Evolutionary conservation across 345 rosid species (phyloP), one percentile per base, ranked within the genome.

Genomic region (Brassica incana): DNA sequence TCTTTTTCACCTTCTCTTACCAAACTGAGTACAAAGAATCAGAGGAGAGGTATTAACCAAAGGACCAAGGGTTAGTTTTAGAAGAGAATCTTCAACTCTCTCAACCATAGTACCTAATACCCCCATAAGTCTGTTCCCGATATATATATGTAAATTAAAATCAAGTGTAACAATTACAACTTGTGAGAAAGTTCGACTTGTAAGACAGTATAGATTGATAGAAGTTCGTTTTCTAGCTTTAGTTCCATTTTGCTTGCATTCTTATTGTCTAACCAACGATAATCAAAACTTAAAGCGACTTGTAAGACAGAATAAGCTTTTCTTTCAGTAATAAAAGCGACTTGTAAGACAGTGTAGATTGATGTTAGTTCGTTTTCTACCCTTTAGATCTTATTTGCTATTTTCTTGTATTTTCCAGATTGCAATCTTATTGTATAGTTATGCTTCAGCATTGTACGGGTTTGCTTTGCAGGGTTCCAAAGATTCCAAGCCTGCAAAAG

Each of bases 381-480:
- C 36, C 16, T 63, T 63, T 63, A 14, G 40, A 63, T 63, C 56
- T 45, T 10, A 1, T 11, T 5, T 54, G 59, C 1, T 16, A 61
- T 32, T 61, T 75, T 40, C 59, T 60, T 40, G 35, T 18, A 2
- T 7, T 6, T 11, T 38, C 10, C 0, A 0, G 0, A 10, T 40
- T 67, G 14, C n/a, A 36, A 8, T 59, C 1, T 7, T 63, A 33
- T 61, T 14, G n/a, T 50, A 29, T 23, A 10, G 0, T 0, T 10
- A 23, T 36, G 43, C 20, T 71, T 62, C 3, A 16, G 10, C 15
- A 45, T 81, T 79, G 16, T 38, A 58, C 18, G n/a, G 40, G 69
- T 18, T 63, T 62, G 54, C 50, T 58, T 73, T 54, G 77, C 90
- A 84, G 97, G 79, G 73, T 11, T 69, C 72, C 0, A 85, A 76